Evolutionary conservation across 1,284 basidiomycete genomes (phyloP).

Genomic region (Ganoderma meredithae): DNA sequence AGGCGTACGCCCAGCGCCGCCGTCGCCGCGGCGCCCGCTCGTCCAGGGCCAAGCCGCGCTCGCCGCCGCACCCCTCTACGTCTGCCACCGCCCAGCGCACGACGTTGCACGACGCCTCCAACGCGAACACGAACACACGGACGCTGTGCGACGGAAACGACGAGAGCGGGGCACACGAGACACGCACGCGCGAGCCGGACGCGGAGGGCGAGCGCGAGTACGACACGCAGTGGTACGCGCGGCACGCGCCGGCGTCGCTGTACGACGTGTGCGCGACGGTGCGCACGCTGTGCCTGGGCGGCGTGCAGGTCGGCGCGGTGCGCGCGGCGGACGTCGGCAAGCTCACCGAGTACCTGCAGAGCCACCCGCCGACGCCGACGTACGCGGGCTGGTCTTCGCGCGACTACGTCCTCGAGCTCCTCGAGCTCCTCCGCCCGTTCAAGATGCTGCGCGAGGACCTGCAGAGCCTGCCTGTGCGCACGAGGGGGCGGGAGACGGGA

Average conservation of each 20-base stretch:
- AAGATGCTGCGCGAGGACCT: slow-evolving; percentile 31
- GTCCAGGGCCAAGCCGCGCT: background rate
- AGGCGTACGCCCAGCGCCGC: slow-evolving; percentile 31
- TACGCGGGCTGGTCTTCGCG: slow-evolving; percentile 28
- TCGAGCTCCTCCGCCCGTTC: slow-evolving; percentile 33
- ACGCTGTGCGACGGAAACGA: background rate
- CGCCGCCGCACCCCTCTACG: background rate
- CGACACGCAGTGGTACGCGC: slow-evolving; percentile 31
- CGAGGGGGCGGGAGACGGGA: slow-evolving; percentile 18
- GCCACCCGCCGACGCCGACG: slow-evolving; percentile 29
- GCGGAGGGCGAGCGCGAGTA: background rate
- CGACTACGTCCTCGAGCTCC: slow-evolving; percentile 33
- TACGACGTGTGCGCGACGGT: slow-evolving; percentile 31
- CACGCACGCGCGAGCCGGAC: background rate
- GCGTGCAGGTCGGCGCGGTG: slow-evolving; percentile 33
- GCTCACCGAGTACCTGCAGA: slow-evolving; percentile 30
- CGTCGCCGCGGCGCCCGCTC: slow-evolving; percentile 14
- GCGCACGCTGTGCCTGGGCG: slow-evolving; percentile 32
- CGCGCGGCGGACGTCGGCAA: slow-evolving; percentile 30
- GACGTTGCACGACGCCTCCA: background rate
- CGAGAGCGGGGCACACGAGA: background rate
- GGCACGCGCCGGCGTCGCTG: slow-evolving; percentile 25
- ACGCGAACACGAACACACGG: background rate
- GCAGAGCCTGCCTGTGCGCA: slow-evolving; percentile 17
- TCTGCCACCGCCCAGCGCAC: slow-evolving; percentile 9